These are phyloP conservation scores for Mixia osmundae DNA, from an alignment of 1,284 basidiomycete genomes.

Conservation along the genomic window DNA sequence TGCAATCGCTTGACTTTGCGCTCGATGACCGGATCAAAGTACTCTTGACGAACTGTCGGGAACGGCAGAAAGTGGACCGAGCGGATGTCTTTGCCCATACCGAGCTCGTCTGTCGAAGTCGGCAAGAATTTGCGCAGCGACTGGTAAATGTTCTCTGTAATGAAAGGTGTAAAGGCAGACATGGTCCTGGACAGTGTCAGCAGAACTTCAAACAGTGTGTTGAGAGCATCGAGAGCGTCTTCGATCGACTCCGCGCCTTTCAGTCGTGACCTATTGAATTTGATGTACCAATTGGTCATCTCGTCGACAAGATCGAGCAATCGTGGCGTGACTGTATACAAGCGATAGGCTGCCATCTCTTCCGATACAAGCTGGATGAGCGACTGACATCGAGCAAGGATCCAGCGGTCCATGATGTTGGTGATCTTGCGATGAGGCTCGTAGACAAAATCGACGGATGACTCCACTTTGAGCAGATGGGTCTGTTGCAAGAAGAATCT, in stretches of 20 bases:
- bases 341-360: conserved; percentile 89
- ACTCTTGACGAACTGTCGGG: conserved; percentile 79
- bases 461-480: conserved; percentile 61
- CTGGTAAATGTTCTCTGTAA: conserved; percentile 94
- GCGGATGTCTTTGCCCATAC: conserved; percentile 45
- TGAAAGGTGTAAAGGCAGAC: conserved; percentile 96
- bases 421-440: conserved; percentile 56
- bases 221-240: conserved; percentile 71
- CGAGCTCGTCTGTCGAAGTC: conserved; percentile 30
- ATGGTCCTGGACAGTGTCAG: conserved; percentile 86
- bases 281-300: conserved; percentile 99
- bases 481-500: conserved; percentile 98
- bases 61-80: conserved; percentile 91
- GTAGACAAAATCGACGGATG: conserved; percentile 59
- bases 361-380: conserved; percentile 73
- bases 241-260: conserved; percentile 86
- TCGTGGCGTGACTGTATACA: conserved; percentile 96
- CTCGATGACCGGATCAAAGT: conserved; percentile 90
- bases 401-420: conserved; percentile 98
- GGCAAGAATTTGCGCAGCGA: conserved; percentile 66
- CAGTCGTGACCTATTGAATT: conserved; percentile 84
- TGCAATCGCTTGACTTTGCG: conserved; percentile 88
- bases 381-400: conserved; percentile 87
- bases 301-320: conserved; percentile 82
- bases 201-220: conserved; percentile 86